Evolutionary conservation across 306 rosid species (phyloP).

Genomic region (Cucurbita ficifolia): DNA sequence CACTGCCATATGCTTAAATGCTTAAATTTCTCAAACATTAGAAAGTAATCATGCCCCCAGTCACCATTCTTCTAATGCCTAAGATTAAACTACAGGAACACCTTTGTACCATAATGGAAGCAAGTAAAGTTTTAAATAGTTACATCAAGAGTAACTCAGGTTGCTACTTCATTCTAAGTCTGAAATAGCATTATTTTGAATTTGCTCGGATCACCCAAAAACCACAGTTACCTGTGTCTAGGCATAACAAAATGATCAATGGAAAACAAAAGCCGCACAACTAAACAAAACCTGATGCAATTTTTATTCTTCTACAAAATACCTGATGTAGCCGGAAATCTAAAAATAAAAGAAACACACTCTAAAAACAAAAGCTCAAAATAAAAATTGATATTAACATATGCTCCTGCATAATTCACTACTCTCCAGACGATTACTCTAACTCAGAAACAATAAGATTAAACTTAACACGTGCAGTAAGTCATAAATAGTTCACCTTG

Average conservation of each 20-base stretch:
- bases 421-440: no score
- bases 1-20: not conserved
- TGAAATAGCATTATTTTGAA: not conserved
- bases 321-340: not conserved
- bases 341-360: not conserved
- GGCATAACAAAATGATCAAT: not conserved
- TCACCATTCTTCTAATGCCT: not conserved
- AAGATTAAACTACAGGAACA: not conserved
- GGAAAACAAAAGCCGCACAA: not conserved
- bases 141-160: not conserved
- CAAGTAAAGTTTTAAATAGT: not conserved
- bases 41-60: not conserved
- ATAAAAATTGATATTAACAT: not conserved
- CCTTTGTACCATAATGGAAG: not conserved
- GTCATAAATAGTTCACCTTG: not conserved
- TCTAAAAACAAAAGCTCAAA: not conserved
- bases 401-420: not conserved
- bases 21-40: not conserved
- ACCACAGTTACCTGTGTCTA: not conserved
- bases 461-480: not conserved
- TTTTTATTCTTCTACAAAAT: not conserved
- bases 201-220: not conserved
- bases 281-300: not conserved
- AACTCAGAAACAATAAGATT: no score
- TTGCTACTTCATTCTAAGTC: not conserved